Base-by-base conservation (phyloP, 192 early-diverging fungal genomes). In the Coemansia sp. region DNA sequence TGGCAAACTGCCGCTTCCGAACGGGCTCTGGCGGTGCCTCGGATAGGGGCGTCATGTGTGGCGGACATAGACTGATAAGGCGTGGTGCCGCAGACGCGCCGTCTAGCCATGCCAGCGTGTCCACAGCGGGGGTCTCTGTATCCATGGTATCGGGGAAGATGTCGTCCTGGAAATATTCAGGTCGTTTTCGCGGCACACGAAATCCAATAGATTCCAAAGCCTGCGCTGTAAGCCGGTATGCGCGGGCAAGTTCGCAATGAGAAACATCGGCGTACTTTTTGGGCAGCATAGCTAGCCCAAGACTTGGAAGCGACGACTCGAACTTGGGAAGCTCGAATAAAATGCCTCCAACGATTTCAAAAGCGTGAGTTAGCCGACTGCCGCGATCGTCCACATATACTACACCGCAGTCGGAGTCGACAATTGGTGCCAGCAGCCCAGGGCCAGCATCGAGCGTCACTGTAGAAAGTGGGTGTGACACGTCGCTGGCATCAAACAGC, bases 161-260 rank as follows among this genome's bases (percentile, higher is more conserved):
- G 53, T 93, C 91, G 65, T 96, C 92, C 65, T 96, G 92, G 66
- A 96, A 96, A 43, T 69, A 91, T 50, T 94, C 89, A n/a, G 83
- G 84, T 68, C 88, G 81, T 48, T 88, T 81, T 33, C 94, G 70
- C 19, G 92, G 94, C 0, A 96, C 84, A 9, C 68, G 81, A 37
- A 93, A 88, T 10, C 86, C 84, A 41, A 94, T 63, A 20, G 73
- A 59, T 61, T 92, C 91, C 7, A 96, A 79, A 12, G 74, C 63
- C n/a, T 80, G 82, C 6, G 84, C 61, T 7, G 80, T 86, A 18
- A 92, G 71, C 19, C 93, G 75, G 59, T 81, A 92, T 37, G 80
- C 82, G 44, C 80, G 84, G 15, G 79, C 75, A 28, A 93, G 65
- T 63, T 96, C 94, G 31, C 90, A 78, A 35, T 76, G 73, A 10